Percentiles rank a stretch among this genome's conserved stretches.
Conservation (phyloP, 2,329 filamentous ascomycete genomes). For the Cucurbitaria berberidis region DNA sequence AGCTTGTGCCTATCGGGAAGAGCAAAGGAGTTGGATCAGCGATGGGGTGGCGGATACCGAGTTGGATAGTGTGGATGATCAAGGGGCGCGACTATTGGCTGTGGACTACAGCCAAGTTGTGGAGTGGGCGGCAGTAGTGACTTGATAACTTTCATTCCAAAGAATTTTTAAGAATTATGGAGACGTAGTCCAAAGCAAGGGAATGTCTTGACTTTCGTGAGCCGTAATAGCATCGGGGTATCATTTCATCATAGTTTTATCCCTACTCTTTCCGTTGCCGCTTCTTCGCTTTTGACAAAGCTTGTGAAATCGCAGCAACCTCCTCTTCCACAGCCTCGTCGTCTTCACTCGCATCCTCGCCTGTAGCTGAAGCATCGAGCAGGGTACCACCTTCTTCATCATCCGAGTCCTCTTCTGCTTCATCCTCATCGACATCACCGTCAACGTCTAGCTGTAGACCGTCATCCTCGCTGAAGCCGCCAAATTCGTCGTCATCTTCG, state of each 20-base stretch:
- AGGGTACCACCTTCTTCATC: conserved; percentile 26
- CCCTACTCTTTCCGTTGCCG: conserved; percentile 30
- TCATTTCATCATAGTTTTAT: conserved; percentile 34
- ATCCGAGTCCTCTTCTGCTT: conserved; percentile 25
- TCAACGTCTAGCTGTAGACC: conserved; percentile 24
- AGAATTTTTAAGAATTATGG: too few relatives aligned
- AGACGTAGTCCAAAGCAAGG: too few relatives aligned
- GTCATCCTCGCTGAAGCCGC: conserved; percentile 42
- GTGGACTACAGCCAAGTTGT: conserved; percentile 56
- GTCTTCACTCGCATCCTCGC: conserved; percentile 30
- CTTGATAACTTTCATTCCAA: too few relatives aligned
- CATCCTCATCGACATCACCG: conserved; percentile 29
- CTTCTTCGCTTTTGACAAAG: conserved; percentile 42
- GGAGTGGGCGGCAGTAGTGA: conserved; percentile 62
- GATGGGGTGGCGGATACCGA: conserved; percentile 46
- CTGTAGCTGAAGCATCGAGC: conserved; percentile 16
- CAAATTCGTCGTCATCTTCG: conserved; percentile 39
- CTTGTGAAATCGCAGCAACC: conserved; percentile 44
- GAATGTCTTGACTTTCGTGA: background rate
- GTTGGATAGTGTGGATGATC: conserved; percentile 44
- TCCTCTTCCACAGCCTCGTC: conserved; percentile 44
- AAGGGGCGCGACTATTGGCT: conserved; percentile 55
- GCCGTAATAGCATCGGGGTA: conserved; percentile 22
- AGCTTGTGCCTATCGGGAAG: conserved; percentile 36
- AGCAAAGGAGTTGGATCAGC: conserved; percentile 36